Base-by-base conservation (phyloP, 148 eudicot genomes). In the Vaccinium macrocarpon region DNA sequence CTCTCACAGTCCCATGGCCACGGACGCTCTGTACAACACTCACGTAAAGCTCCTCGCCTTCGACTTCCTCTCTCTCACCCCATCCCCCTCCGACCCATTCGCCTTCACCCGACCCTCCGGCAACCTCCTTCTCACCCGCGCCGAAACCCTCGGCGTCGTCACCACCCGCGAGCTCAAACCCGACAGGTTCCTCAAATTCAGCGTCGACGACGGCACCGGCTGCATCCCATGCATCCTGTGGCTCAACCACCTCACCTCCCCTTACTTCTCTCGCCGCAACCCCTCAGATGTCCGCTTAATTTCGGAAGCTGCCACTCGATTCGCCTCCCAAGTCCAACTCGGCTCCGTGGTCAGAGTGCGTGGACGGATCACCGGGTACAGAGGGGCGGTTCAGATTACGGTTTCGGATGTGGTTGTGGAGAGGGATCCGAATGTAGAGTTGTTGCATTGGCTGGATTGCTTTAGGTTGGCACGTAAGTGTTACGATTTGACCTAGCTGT, bases 391-490 rank as follows among this genome's bases (percentile, higher is more conserved):
- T 64, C 98, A 95, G 88, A 56, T 96, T 52, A 95, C 98, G 21
- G 98, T 95, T 77, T 86, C 92, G 46, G 96, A 93, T 90, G 92
- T 92, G 38, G 79, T 76, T 15, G 80, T 84, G 1, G 99, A 94
- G 87, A 85, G 85, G 21, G 94, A 96, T 25, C 94, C 98, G 0
- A 95, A 96, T 89, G 87, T 88, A 3, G 93, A 96, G 82, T 82
- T 93, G 42, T 70, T 96, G 91, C 99, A 96, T 84, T 95, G 96
- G 98, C 71, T 96, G 89, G 91, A 96, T 81, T 96, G 98, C 87
- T 50, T 96, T 76, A 88, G 80, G 82, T 73, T 91, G 78, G 92
- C 89, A 0, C 75, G 88, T 8, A 83, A 82, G 80, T 84, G 90
- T 32, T 91, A 92, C 35, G 84, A 85, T 85, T 74, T 38, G 25